Conservation (phyloP, 73 alveolate species). For the Paraurostyla sp. region DNA sequence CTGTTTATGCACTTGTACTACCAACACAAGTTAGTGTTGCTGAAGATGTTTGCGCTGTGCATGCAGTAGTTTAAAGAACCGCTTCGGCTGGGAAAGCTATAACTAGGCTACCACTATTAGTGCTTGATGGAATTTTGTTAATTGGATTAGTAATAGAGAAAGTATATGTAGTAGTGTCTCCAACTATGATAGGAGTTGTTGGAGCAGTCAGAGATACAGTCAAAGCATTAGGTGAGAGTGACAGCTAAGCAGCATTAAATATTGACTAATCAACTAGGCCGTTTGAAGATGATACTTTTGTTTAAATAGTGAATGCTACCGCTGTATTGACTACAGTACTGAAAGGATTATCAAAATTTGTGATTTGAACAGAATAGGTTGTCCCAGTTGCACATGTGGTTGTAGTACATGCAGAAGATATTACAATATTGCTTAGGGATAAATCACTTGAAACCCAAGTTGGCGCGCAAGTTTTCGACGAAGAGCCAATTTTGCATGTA, state of each 20-base stretch:
- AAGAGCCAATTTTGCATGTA: neutral
- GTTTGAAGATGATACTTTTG: slow-evolving; percentile 25
- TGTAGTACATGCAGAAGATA: neutral
- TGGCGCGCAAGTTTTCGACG: slow-evolving; percentile 31
- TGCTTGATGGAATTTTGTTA: slow-evolving; percentile 10
- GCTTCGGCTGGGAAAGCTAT: slow-evolving; percentile 64
- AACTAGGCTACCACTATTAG: slow-evolving; percentile 43
- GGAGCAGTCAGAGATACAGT: slow-evolving; percentile 47
- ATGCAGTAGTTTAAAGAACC: slow-evolving; percentile 52
- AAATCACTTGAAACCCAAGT: neutral
- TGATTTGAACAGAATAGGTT: neutral
- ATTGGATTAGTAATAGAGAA: slow-evolving; percentile 4
- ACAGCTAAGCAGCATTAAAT: slow-evolving; percentile 2
- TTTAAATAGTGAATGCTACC: neutral
- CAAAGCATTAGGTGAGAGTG: neutral
- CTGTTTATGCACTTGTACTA: neutral
- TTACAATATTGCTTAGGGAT: neutral
- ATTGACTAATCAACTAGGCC: slow-evolving; percentile 32
- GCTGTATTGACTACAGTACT: slow-evolving; percentile 26
- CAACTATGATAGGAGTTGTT: slow-evolving; percentile 54
- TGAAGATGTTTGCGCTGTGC: slow-evolving; percentile 65
- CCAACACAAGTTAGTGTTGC: slow-evolving; percentile 11
- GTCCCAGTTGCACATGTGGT: slow-evolving; percentile 23
- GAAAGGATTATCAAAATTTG: slow-evolving; percentile 33
- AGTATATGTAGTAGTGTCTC: slow-evolving; percentile 12